Conservation (phyloP, 495 filamentous ascomycete genomes). For the Neurospora sp. region DNA sequence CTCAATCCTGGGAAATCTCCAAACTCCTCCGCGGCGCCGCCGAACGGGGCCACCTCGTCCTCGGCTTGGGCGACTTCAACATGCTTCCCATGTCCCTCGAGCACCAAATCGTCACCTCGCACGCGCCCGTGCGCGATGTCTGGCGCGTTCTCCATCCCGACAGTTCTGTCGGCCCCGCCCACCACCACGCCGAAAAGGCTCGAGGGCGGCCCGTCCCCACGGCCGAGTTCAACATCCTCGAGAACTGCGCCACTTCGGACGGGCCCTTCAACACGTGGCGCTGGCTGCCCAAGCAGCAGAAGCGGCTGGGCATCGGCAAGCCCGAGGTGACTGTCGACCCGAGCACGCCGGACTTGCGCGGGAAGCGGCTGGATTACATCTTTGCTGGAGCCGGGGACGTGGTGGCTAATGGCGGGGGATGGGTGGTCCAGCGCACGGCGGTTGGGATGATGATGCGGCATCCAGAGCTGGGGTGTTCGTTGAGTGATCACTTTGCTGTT, state of each 20-base stretch:
- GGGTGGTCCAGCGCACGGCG: conserved; percentile 54
- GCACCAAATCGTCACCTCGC: conserved; percentile 71
- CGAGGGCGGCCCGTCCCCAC: conserved; percentile 48
- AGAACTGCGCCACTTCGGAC: conserved; percentile 85
- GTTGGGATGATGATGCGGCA: conserved; percentile 81
- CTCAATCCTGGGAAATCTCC: conserved; percentile 95
- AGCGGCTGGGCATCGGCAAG: conserved; percentile 41
- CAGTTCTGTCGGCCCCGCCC: conserved; percentile 61
- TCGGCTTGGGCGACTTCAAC: conserved; percentile 90
- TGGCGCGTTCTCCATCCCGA: conserved; percentile 77
- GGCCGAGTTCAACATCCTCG: conserved; percentile 61
- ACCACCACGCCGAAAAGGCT: conserved; percentile 51
- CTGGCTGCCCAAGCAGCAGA: conserved; percentile 58
- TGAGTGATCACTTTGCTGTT: conserved; percentile 91
- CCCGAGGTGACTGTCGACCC: conserved; percentile 40
- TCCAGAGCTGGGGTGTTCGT: conserved; percentile 66
- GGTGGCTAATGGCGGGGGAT: conserved; percentile 31
- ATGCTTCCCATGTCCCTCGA: conserved; percentile 82
- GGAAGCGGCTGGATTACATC: conserved; percentile 90
- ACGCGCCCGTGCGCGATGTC: conserved; percentile 68
- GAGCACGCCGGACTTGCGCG: conserved; percentile 54
- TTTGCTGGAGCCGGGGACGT: conserved; percentile 42
- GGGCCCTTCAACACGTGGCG: conserved; percentile 85
- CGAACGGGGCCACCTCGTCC: conserved; percentile 73
- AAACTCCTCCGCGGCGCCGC: conserved; percentile 80